phyloP scores from a whole-genome alignment of 2,329 filamentous ascomycete species.

The Aspergillaceae sp. region DNA sequence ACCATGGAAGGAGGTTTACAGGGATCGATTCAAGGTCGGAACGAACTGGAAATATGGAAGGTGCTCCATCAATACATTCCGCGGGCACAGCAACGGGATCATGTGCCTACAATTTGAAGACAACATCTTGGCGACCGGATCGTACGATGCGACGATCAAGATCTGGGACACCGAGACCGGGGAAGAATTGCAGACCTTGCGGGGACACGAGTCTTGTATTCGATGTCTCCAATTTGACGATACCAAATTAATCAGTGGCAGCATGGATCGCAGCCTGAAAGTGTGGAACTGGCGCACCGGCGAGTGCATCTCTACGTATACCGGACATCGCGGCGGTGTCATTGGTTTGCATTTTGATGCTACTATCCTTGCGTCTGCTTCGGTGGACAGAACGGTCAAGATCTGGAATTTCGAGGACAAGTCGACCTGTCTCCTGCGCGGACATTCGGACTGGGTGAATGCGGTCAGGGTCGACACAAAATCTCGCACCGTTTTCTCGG shows the following conservation, averaged over 20 bases:
- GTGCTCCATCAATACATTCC: conserved; percentile 74
- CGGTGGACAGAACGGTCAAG: conserved; percentile 80
- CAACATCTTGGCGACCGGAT: conserved; percentile 83
- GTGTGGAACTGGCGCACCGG: conserved; percentile 97
- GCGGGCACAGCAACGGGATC: conserved; percentile 79
- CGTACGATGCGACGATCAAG: conserved; percentile 89
- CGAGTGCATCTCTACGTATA: conserved; percentile 71
- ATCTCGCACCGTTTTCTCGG: conserved; percentile 81
- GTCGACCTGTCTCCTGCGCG: conserved; percentile 67
- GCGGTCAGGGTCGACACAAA: conserved; percentile 77
- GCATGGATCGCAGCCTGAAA: conserved; percentile 76
- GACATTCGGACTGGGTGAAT: conserved; percentile 93
- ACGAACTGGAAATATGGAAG: conserved; percentile 96
- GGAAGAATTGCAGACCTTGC: conserved; percentile 73
- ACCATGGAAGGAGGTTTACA: conserved; percentile 96
- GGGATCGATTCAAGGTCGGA: conserved; percentile 88
- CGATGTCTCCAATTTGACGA: conserved; percentile 90
- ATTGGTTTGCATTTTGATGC: conserved; percentile 81
- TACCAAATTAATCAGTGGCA: conserved; percentile 80
- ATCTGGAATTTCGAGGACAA: conserved; percentile 88
- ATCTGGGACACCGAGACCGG: conserved; percentile 93
- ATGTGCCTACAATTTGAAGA: conserved; percentile 77
- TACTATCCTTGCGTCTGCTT: conserved; percentile 77
- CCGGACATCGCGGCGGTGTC: conserved; percentile 71
- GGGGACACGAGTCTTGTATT: conserved; percentile 73